Evolutionary conservation across 2,329 filamentous ascomycete species (phyloP), one percentile per base, ranked within the genome.

Genomic region (Berkeleyomyces basicola): DNA sequence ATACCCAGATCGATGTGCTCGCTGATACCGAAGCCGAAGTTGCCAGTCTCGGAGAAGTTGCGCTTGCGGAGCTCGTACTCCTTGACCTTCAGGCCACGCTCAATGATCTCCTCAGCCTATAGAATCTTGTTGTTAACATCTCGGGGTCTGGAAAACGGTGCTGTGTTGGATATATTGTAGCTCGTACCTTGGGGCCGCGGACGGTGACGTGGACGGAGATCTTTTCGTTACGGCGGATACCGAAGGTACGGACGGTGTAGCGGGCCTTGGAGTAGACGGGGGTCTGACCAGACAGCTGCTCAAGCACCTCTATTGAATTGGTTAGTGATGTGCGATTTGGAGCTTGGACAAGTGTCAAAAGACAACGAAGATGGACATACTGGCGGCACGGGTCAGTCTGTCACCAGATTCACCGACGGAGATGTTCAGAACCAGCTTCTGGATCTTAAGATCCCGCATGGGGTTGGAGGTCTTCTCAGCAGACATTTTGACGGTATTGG

Each of bases 221-320:
- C 88, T 96, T 97, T 79, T 99, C 93, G 88, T 99, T 99, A 90
- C 93, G 92, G 78, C 93, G 92, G 85, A 99, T 99, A 87, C 93
- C 93, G 80, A 99, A 99, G 76, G 92, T 97, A 82, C 93, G 92
- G 85, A 99, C 93, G 72, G 93, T 99, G 87, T 97, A 99, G 76
- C 93, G 90, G 78, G 93, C 93, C 88, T 99, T 99, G 90, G 88
- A 95, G 90, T 99, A 99, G 80, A 99, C 93, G 73, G 93, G 93
- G 72, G 93, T 97, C 84, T 99, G 93, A 91, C 93, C 93, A 79
- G 84, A 90, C 77, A 99, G 83, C 85, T 99, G 93, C 84, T 99
- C 93, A 72, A 99, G 85, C 85, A 99, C 93, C 86, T 99, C 63
- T 65, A 58, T 42, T 47, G 23, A 16, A 58, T 43, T 33, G 33